Base-by-base conservation (phyloP, 164 flowering plant genomes). In the Chimonanthus praecox region DNA sequence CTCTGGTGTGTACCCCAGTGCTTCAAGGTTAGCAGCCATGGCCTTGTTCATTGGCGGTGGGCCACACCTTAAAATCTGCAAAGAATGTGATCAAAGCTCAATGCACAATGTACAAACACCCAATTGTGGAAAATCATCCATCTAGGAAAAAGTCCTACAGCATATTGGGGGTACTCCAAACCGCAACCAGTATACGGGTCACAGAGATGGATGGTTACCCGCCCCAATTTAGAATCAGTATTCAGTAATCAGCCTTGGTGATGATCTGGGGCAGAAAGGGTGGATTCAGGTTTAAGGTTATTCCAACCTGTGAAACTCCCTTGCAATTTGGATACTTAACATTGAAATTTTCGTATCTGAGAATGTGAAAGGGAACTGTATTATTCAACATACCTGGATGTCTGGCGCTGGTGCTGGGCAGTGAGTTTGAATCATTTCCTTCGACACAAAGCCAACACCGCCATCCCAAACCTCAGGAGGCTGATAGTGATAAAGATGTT, bases 11-110 rank as follows among this genome's bases (percentile, higher is more conserved):
- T 89, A 93, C 45, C 85, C 93, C 20, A 93, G 86, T 16, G 76
- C 88, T 2, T 93, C 92, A 50, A 93, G 92, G 75, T 90, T 87
- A 72, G 81, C 94, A 76, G 89, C 92, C 94, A 93, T 91, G 81
- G 98, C 98, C 84, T 93, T 93, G 91, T 93, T 93, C 98, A 91
- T 93, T 1, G 98, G 96, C 73, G 98, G 98, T n/a, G 98, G 98
- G 6, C 97, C 97, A 33, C 98, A 93, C 70, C 97, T 88, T 79
- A 93, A 73, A 58, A 93, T 83, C 98, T 91, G 87, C 82, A 65
- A 49, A 72, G 10, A 15, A 20, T 5, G 43, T n/a, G 10, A 65
- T 33, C 68, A 44, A 7, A 44, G 8, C 21, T 62, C 64, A 62
- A 33, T 10, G 20, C 20, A 16, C 21, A 2, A 20, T 16, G 2